A percentile compares a stretch with the other conserved stretches of the same genome.
phyloP scores from a whole-genome alignment of 257 asterid species.

The Gentiana straminea region DNA sequence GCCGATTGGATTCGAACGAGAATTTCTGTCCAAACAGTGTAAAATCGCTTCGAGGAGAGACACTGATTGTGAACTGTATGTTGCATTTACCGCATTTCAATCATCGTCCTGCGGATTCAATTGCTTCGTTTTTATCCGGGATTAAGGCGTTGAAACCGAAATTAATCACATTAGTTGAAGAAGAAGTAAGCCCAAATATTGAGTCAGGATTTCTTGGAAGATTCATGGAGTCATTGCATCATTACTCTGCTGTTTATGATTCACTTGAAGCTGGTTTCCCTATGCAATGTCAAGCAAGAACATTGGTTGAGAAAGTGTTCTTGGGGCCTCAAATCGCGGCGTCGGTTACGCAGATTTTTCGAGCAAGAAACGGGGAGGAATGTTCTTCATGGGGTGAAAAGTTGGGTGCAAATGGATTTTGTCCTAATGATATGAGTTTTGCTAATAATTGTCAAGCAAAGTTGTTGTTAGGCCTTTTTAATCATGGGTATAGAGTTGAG shows the following conservation, averaged over 20 bases:
- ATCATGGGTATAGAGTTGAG: constrained; percentile 79
- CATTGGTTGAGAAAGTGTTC: constrained; percentile 54
- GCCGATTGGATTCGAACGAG: constrained; percentile 53
- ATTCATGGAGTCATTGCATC: constrained; percentile 66
- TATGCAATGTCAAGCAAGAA: constrained; percentile 46
- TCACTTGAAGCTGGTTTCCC: constrained; percentile 80
- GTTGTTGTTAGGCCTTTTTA: constrained; percentile 52
- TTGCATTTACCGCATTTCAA: constrained; percentile 62
- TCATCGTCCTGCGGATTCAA: constrained; percentile 46
- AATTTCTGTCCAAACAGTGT: constrained; percentile 40
- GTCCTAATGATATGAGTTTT: constrained; percentile 37
- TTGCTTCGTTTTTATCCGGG: constrained; percentile 49
- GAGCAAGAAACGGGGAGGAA: constrained; percentile 19
- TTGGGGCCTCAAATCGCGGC: constrained; percentile 49
- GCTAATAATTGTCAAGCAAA: constrained; percentile 80
- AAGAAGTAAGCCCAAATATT: constrained; percentile 25
- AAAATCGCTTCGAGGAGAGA: constrained; percentile 64
- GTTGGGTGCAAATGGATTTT: constrained; percentile 38
- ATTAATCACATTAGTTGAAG: constrained; percentile 60
- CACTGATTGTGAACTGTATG: constrained; percentile 58
- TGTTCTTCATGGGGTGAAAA: constrained; percentile 46
- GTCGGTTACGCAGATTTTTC: constrained; percentile 41
- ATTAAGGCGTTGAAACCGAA: constrained; percentile 43
- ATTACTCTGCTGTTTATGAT: constrained; percentile 54
- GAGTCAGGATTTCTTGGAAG: constrained; percentile 52